These are phyloP conservation scores for Friedmanniomyces endolithicus DNA, from an alignment of 495 filamentous ascomycete genomes.

Conservation along the genomic window DNA sequence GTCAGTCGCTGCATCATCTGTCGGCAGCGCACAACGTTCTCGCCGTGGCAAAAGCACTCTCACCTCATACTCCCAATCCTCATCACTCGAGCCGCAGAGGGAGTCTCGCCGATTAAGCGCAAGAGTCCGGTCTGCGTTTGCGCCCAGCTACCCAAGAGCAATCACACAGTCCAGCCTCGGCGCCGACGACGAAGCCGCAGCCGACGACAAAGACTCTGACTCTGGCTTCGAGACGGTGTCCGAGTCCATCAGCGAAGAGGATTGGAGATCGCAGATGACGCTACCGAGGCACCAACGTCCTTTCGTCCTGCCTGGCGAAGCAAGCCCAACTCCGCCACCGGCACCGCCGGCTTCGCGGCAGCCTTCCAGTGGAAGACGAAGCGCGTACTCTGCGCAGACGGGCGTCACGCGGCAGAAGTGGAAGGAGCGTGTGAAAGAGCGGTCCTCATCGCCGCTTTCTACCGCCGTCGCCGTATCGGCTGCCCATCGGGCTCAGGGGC, in stretches of 20 bases:
- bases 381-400: background rate
- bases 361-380: background rate
- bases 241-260: constrained; percentile 5
- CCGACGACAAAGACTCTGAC: constrained; percentile 1
- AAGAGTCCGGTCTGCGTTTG: constrained; percentile 8
- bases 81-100: constrained; percentile 14
- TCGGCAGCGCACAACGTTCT: constrained; percentile 1
- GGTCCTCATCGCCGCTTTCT: constrained; percentile 5
- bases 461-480: background rate
- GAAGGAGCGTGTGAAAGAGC: constrained; percentile 1
- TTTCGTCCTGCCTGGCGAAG: constrained; percentile 17
- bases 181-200: constrained; percentile 7
- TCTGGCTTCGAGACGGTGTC: constrained; percentile 9
- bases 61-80: constrained; percentile 13
- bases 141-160: constrained; percentile 15
- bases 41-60: constrained; percentile 8
- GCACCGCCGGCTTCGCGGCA: constrained; percentile 14
- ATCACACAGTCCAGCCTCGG: constrained; percentile 11
- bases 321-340: constrained; percentile 17
- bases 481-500: background rate
- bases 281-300: constrained; percentile 14
- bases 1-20: constrained; percentile 2
- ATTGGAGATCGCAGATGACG: constrained; percentile 7
- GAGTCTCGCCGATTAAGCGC: constrained; percentile 8
- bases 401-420: background rate